Base-by-base conservation (phyloP, 2,329 filamentous ascomycete species). In the Laburnicola sp. region DNA sequence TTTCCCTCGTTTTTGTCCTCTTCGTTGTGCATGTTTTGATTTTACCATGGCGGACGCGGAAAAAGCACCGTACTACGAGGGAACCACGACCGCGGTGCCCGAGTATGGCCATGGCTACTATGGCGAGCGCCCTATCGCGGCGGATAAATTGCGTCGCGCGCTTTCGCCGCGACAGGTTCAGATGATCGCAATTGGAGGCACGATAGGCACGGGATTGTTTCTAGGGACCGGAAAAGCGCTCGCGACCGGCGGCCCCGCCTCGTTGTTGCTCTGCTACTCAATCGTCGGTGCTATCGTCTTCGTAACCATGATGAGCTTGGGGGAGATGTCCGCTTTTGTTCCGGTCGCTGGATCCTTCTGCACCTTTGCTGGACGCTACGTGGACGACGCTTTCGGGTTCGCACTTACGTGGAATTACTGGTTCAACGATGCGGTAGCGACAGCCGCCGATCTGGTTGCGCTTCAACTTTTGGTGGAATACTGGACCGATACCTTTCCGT, bases 101-200 rank as follows among this genome's bases (percentile, higher is more conserved):
- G 43, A 37, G 16, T 45, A 37, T 8, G 39, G 16, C 16, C 16
- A 52, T 6, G 36, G 23, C 34, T 40, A 47, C 31, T 40, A 48
- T 27, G 31, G 26, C 32, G 39, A 41, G 11, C 60, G 59, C 28
- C 5, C 55, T 9, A 42, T 66, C 48, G 61, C 63, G 10, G 64
- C 63, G 45, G 64, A 66, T 48, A 58, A 57, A 23, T 43, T 66
- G 21, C 58, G 59, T 16, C 62, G 64, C 43, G 60, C 62, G 6
- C 61, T 68, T 11, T 61, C 57, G 8, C 60, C 74, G 37, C 76
- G 82, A 46, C 82, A 84, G 63, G 72, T 84, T 45, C 79, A 84
- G 66, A 84, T 84, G 81, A 84, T 84, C 64, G 80, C 81, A 46
- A 83, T 84, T 11, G 81, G 81, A 55, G 82, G 82, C 48, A 81